Conservation (phyloP, 2,329 filamentous ascomycete species). For the Teratosphaeria zuluensis region DNA sequence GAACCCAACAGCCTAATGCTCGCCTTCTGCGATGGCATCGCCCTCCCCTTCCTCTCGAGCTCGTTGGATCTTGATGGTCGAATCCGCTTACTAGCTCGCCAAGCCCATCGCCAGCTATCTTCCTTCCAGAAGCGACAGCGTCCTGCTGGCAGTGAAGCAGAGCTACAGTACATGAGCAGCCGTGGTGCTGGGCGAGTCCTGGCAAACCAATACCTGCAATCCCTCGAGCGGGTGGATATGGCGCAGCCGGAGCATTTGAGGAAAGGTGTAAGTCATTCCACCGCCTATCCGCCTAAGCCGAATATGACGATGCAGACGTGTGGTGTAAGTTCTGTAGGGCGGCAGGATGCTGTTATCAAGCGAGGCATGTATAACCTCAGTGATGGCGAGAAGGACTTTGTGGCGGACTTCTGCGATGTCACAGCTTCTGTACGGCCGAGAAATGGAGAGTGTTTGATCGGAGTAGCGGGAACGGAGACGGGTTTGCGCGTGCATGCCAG, state of each 20-base stretch:
- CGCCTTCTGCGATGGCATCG: constrained; percentile 38
- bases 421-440: constrained; percentile 34
- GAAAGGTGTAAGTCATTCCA: constrained; percentile 28
- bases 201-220: constrained; percentile 34
- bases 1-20: constrained; percentile 38
- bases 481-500: constrained; percentile 31
- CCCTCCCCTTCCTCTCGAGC: constrained; percentile 33
- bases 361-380: constrained; percentile 18
- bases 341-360: constrained; percentile 25
- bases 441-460: constrained; percentile 38
- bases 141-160: constrained; percentile 8
- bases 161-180: constrained; percentile 23
- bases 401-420: constrained; percentile 29
- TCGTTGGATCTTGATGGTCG: constrained; percentile 27
- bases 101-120: constrained; percentile 34
- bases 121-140: constrained; percentile 35
- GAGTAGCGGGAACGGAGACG: constrained; percentile 29
- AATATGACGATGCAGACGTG: constrained; percentile 32
- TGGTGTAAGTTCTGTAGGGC: constrained; percentile 36
- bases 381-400: constrained; percentile 27
- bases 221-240: constrained; percentile 29
- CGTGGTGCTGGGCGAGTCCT: constrained; percentile 32
- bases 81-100: constrained; percentile 29
- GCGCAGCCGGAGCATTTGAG: constrained; percentile 26
- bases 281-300: constrained; percentile 23